These are phyloP conservation scores for Escallonia herrerae DNA, from an alignment of 129 eudicot species.

Conservation along the genomic window DNA sequence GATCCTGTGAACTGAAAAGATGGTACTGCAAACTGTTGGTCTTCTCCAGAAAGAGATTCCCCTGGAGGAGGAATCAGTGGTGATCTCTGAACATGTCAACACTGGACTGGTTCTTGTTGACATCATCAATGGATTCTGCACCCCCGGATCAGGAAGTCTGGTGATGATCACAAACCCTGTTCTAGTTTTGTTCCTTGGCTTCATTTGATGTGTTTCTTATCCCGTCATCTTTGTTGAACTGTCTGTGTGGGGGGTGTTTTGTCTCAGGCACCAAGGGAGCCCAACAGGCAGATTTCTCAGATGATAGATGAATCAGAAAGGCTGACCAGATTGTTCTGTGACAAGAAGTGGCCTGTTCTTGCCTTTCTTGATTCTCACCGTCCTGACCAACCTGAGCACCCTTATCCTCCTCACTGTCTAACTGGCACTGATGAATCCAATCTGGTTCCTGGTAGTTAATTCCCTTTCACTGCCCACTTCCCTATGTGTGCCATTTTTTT, in stretches of 20 bases:
- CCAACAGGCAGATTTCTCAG: constrained; percentile 22
- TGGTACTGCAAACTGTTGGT: not conserved
- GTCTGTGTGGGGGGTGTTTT: constrained; percentile 4
- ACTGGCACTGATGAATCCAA: constrained; percentile 35
- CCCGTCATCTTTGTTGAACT: too few relatives aligned
- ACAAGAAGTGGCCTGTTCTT: constrained; percentile 34
- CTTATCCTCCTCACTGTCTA: constrained; percentile 42
- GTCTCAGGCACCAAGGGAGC: constrained; percentile 19
- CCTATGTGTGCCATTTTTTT: too few relatives aligned
- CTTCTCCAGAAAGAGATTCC: constrained; percentile 28
- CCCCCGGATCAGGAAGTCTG: constrained; percentile 37
- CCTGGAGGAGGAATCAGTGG: constrained; percentile 24
- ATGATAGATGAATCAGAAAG: constrained; percentile 2
- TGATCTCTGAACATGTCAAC: constrained; percentile 13
- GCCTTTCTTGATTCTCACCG: constrained; percentile 38
- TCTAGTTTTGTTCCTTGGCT: too few relatives aligned
- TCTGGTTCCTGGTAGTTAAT: constrained; percentile 34
- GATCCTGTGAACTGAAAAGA: too few relatives aligned
- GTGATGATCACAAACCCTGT: not conserved
- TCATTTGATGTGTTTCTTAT: too few relatives aligned
- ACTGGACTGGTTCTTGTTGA: constrained; percentile 36
- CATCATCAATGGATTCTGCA: constrained; percentile 34
- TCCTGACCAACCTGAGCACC: constrained; percentile 32
- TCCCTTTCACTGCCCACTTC: not conserved
- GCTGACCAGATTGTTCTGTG: constrained; percentile 29